A percentile compares a stretch with the other conserved stretches of the same genome.
Conservation (phyloP, 2,329 filamentous ascomycete genomes). For the Daldinia sp. region DNA sequence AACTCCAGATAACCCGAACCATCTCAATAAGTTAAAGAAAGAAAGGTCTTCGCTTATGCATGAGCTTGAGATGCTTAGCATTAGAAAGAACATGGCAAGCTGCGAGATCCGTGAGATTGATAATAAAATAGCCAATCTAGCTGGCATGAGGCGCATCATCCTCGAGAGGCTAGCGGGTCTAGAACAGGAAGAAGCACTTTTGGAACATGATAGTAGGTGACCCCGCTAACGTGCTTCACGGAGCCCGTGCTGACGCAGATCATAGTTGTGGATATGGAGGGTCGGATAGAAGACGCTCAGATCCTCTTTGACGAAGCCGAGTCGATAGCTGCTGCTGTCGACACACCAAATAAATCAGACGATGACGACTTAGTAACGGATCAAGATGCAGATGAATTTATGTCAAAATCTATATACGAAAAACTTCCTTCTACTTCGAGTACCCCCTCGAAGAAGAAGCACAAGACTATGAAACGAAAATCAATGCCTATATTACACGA, state of each 20-base stretch:
- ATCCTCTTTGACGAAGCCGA: constrained; percentile 70
- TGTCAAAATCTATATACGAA: constrained; percentile 98
- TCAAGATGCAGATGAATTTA: constrained; percentile 74
- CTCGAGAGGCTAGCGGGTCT: constrained; percentile 85
- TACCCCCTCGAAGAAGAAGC: constrained; percentile 65
- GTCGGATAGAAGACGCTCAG: constrained; percentile 71
- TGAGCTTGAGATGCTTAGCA: constrained; percentile 87
- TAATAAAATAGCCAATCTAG: constrained; percentile 93
- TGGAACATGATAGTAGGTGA: constrained; percentile 85
- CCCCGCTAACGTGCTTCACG: not conserved
- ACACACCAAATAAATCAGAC: constrained; percentile 62
- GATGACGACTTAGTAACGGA: constrained; percentile 67
- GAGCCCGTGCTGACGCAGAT: constrained; percentile 49
- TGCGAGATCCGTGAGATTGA: constrained; percentile 97
- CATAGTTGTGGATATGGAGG: constrained; percentile 72
- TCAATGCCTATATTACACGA: constrained; percentile 97
- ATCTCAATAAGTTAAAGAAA: constrained; percentile 79
- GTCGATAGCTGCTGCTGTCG: constrained; percentile 63
- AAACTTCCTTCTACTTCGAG: constrained; percentile 76
- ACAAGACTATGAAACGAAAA: constrained; percentile 74
- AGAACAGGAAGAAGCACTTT: constrained; percentile 88
- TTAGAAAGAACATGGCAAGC: constrained; percentile 97
- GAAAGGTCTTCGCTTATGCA: constrained; percentile 85
- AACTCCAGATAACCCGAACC: constrained; percentile 69
- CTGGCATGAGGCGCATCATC: constrained; percentile 92